phyloP scores from a whole-genome alignment of 495 filamentous ascomycete genomes.

The Penicillium atrosanguineum region DNA sequence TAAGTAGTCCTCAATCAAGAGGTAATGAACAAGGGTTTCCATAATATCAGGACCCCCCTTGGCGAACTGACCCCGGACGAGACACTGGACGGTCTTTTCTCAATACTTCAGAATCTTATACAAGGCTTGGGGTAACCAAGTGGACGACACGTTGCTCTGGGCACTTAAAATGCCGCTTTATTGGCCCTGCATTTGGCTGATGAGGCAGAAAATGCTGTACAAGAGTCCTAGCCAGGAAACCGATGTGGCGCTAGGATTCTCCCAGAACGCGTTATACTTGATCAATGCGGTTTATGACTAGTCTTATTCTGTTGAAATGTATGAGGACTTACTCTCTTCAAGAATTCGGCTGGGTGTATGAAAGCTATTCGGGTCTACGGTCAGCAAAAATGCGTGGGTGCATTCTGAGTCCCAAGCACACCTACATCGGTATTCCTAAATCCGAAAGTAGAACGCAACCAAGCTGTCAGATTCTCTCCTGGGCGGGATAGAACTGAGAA shows the following conservation, averaged over 20 bases:
- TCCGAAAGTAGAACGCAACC: no score
- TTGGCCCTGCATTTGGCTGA: conserved; percentile 7
- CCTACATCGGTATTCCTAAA: no score
- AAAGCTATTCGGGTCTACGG: no score
- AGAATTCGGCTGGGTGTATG: no score
- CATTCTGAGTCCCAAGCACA: no score
- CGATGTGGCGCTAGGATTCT: conserved; percentile 13
- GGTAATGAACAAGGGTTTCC: conserved; percentile 29
- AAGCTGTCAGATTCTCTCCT: no score
- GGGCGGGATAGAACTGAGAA: no score
- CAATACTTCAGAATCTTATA: conserved; percentile 7
- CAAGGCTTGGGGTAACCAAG: no score
- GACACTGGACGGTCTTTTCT: conserved; percentile 30
- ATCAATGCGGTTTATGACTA: not conserved
- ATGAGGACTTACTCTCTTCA: conserved; percentile 4
- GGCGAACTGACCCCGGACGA: conserved; percentile 28
- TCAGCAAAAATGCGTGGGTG: no score
- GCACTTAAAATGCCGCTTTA: conserved; percentile 7
- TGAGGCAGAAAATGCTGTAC: conserved; percentile 30
- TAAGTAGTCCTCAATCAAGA: no score
- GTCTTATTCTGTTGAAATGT: not conserved
- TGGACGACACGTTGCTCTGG: no score
- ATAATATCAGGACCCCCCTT: conserved; percentile 22
- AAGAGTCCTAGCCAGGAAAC: conserved; percentile 31
- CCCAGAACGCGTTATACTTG: conserved; percentile 34